A percentile compares a stretch with the other conserved stretches of the same genome.
These are phyloP conservation scores for Fomitopsis serialis DNA, from an alignment of 768 basidiomycete genomes.

Conservation along the genomic window DNA sequence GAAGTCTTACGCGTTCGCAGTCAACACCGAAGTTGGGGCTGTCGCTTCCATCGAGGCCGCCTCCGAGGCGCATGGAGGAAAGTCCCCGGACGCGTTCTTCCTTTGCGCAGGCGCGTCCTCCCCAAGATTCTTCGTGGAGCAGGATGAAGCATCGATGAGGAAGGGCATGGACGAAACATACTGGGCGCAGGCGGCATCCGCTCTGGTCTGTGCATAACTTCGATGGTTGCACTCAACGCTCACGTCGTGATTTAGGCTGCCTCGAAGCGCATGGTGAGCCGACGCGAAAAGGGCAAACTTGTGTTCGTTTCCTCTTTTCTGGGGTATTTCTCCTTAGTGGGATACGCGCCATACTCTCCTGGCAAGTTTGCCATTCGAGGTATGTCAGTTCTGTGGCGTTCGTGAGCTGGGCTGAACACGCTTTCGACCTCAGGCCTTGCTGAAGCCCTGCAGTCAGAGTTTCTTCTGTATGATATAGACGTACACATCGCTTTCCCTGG, in stretches of 20 bases:
- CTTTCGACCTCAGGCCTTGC: constrained; percentile 54
- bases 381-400: constrained; percentile 22
- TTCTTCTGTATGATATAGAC: constrained; percentile 69
- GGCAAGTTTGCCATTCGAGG: constrained; percentile 85
- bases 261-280: constrained; percentile 55
- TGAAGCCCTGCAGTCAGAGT: constrained; percentile 76
- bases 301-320: constrained; percentile 72
- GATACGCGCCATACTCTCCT: constrained; percentile 77
- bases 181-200: constrained; percentile 50
- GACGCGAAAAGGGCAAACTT: constrained; percentile 60
- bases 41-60: constrained; percentile 58
- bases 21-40: constrained; percentile 49
- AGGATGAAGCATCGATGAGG: constrained; percentile 51
- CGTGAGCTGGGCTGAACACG: neutral
- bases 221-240: neutral
- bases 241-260: constrained; percentile 43
- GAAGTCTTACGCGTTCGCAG: constrained; percentile 58
- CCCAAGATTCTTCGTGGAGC: constrained; percentile 74
- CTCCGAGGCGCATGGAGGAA: constrained; percentile 45
- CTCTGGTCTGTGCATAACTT: constrained; percentile 37
- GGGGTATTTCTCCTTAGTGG: constrained; percentile 70
- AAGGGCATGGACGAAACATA: constrained; percentile 54
- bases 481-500: constrained; percentile 81
- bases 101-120: constrained; percentile 70
- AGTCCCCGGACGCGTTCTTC: constrained; percentile 72